Percentiles rank a stretch among this genome's conserved stretches.
phyloP scores from a whole-genome alignment of 2,329 filamentous ascomycete species.

The Stenocarpella maydis region DNA sequence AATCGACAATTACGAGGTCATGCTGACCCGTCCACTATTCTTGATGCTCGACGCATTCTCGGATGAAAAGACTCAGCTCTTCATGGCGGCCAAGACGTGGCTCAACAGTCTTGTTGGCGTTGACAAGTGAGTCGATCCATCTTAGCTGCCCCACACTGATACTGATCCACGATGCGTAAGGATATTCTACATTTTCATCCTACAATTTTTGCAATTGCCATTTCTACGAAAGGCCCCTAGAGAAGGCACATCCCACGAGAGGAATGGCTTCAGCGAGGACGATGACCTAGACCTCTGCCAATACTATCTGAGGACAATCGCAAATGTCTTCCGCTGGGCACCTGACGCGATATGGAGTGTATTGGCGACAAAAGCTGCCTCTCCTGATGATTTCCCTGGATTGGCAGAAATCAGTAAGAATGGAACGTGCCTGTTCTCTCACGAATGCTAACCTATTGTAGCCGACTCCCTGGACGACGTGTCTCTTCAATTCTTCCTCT shows the following conservation, averaged over 20 bases:
- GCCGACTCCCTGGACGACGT: constrained; percentile 64
- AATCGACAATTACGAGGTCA: constrained; percentile 71
- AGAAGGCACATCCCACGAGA: constrained; percentile 40
- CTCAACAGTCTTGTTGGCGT: constrained; percentile 72
- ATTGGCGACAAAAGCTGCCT: constrained; percentile 69
- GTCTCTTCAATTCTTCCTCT: constrained; percentile 72
- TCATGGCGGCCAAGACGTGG: constrained; percentile 82
- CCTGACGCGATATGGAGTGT: constrained; percentile 75
- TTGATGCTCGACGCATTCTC: constrained; percentile 80
- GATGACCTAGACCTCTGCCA: constrained; percentile 80
- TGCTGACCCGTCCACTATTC: constrained; percentile 83
- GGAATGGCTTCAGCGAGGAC: constrained; percentile 55
- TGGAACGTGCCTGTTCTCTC: background rate
- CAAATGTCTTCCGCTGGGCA: constrained; percentile 74
- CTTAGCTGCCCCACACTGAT: background rate
- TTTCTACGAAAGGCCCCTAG: constrained; percentile 55
- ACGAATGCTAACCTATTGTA: constrained; percentile 43
- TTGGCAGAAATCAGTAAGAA: constrained; percentile 61
- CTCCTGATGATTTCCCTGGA: constrained; percentile 54
- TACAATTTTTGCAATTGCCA: constrained; percentile 63
- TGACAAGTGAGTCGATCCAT: constrained; percentile 61
- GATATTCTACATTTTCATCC: constrained; percentile 67
- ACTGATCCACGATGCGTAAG: constrained; percentile 48
- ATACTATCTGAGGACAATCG: constrained; percentile 80
- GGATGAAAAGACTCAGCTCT: constrained; percentile 76